Conservation (phyloP, 768 basidiomycete species). For the Mycena crocata region DNA sequence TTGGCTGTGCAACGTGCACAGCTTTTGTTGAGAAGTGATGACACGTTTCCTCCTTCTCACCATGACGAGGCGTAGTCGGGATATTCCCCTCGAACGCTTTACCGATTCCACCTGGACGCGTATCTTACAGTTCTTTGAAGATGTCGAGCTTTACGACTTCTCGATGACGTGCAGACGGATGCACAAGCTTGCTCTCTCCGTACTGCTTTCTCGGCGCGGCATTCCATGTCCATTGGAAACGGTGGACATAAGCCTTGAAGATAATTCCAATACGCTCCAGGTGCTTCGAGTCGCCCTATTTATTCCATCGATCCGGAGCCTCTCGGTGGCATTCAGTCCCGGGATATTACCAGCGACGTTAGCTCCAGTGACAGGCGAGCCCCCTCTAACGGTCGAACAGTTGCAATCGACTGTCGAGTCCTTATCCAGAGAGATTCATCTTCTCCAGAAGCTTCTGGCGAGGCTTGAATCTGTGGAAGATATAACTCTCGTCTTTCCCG, state of each 20-base stretch:
- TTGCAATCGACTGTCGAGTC: not conserved
- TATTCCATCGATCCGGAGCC: not conserved
- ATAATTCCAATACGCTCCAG: not conserved
- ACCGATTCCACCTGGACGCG: not conserved
- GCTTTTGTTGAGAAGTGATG: too few species aligned
- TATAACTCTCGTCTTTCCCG: constrained; percentile 12
- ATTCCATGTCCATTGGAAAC: constrained; percentile 6
- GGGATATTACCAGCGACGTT: not conserved
- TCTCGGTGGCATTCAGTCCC: constrained; percentile 10
- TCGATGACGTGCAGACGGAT: constrained; percentile 10
- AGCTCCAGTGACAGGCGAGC: too few species aligned
- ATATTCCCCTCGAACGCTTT: not conserved
- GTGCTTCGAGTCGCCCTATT: constrained; percentile 14
- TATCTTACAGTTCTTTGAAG: constrained; percentile 14
- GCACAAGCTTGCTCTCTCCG: constrained; percentile 9
- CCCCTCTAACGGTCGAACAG: too few species aligned
- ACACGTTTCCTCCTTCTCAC: too few species aligned
- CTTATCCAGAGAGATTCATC: not conserved
- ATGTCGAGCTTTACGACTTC: constrained; percentile 10
- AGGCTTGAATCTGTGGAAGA: constrained; percentile 7
- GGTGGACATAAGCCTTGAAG: not conserved
- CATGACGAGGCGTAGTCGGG: too few species aligned
- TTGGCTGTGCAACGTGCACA: not conserved
- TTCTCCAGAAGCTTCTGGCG: not conserved
- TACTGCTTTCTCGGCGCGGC: constrained; percentile 1